Conservation (phyloP, 495 filamentous ascomycete species). For the Penicillium longicatenatum region DNA sequence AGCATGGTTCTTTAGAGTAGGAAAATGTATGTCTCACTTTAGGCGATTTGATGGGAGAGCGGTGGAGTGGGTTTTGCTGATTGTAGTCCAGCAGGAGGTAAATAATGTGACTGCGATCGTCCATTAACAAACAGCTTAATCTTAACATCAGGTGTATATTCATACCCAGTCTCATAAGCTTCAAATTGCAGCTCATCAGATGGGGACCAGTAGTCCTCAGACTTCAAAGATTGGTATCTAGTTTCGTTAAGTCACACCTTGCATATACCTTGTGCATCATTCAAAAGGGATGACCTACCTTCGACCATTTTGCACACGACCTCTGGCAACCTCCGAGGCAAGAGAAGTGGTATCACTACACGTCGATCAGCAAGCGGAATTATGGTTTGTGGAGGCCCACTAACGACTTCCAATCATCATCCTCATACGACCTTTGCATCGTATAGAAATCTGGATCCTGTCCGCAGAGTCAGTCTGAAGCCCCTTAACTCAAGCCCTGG, state of each 20-base stretch:
- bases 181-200: conserved; percentile 14
- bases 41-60: not conserved
- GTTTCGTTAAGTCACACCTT: too few relatives aligned
- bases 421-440: not conserved
- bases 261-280: not conserved
- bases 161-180: conserved; percentile 11
- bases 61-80: conserved; percentile 2
- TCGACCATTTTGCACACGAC: conserved; percentile 9
- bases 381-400: not conserved
- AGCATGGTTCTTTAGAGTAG: not conserved
- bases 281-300: conserved; percentile 6
- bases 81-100: conserved; percentile 5
- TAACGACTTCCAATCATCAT: conserved; percentile 9
- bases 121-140: not conserved
- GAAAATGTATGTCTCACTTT: not conserved
- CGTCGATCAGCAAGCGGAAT: not conserved
- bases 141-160: not conserved
- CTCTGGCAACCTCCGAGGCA: conserved; percentile 5
- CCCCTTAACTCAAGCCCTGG: not conserved
- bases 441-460: conserved; percentile 3
- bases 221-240: conserved; percentile 12
- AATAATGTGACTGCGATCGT: conserved; percentile 7
- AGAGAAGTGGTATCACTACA: conserved; percentile 12
- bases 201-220: conserved; percentile 12
- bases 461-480: not conserved